Conservation (phyloP, 1,284 basidiomycete species). For the Pulveroboletus sp. region DNA sequence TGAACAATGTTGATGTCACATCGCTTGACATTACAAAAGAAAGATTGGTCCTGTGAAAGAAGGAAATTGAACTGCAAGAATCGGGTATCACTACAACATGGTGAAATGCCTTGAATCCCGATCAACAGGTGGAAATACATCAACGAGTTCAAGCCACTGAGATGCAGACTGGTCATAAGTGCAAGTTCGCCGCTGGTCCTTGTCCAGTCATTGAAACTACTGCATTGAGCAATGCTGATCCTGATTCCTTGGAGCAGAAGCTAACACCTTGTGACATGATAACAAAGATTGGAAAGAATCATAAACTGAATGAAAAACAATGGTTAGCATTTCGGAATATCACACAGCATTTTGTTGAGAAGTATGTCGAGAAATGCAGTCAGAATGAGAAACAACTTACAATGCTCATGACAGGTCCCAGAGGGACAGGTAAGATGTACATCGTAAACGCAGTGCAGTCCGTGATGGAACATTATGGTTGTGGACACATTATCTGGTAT, state of each 20-base stretch:
- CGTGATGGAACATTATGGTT: neutral
- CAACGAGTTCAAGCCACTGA: neutral
- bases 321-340: neutral
- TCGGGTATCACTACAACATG: neutral
- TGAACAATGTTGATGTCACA: too few species aligned
- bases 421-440: constrained; percentile 2
- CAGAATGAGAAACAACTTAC: neutral
- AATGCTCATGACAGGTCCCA: constrained; percentile 1
- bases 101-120: neutral
- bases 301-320: neutral
- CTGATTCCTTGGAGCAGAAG: neutral
- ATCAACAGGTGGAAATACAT: neutral
- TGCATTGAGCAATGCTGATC: neutral
- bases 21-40: too few species aligned
- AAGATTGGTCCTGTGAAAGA: neutral
- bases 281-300: neutral
- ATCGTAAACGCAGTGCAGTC: neutral
- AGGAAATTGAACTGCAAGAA: neutral
- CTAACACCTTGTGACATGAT: neutral
- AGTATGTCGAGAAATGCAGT: neutral
- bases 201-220: neutral
- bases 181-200: neutral
- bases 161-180: neutral
- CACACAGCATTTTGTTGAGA: neutral
- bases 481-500: neutral